Evolutionary conservation across 306 rosid species (phyloP), one percentile per base, ranked within the genome.

Genomic region (Cucumis melo): DNA sequence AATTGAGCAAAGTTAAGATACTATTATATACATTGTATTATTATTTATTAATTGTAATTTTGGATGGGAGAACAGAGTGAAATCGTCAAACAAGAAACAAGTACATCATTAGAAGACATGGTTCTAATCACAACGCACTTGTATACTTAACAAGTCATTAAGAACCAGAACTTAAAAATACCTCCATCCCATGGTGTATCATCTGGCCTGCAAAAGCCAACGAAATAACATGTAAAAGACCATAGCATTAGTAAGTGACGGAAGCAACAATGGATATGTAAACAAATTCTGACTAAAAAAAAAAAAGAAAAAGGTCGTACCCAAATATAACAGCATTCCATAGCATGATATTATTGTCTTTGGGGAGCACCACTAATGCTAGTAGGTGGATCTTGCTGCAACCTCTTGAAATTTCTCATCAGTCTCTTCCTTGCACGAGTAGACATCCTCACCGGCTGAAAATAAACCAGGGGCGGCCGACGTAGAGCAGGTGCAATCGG

Each of bases 111-210:
- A 44, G 75, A 70, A 32, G 77, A 73, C 48, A 32, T 3, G 61
- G 34, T 73, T 38, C 60, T 29, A 53, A 73, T 51, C 24, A 53
- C 41, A 53, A 16, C 4, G 10, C 24, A 9, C 29, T 16, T 19
- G 32, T 73, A 27, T 16, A 23, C 60, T 27, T 17, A 53, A 17
- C 2, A 15, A 73, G 77, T 29, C 27, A 23, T 73, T 9, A 9
- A 64, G 48, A 24, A 13, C 51, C 8, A 39, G 77, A 73, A 73
- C 57, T 77, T 62, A 39, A 88, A 50, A 59, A 66, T 84, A 90
- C 98, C 98, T 93, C 98, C 98, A 83, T 93, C 98, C 98, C 98
- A 93, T 0, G 96, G 96, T 61, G 97, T 93, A 83, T 93, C 98
- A 87, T 91, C 97, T 3, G 98, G 98, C 78, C 98, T 93, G 92